Percentiles rank a stretch among this genome's conserved stretches.
Evolutionary conservation across 1,284 basidiomycete genomes (phyloP).

Genomic region (Ceratobasidium sp.): DNA sequence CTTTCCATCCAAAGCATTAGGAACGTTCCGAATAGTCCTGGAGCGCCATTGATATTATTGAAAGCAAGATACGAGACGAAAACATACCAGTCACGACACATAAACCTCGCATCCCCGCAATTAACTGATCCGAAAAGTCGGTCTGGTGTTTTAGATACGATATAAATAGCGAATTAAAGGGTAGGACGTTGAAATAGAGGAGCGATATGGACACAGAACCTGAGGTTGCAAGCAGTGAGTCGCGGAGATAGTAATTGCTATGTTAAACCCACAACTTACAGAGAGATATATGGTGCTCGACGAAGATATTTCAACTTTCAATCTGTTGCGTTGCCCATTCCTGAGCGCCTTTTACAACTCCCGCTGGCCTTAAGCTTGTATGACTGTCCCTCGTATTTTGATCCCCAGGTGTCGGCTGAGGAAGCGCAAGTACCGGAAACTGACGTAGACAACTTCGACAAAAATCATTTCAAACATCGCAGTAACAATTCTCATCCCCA

Average conservation of each 20-base stretch:
- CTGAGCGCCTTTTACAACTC: slow-evolving; percentile 14
- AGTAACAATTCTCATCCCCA: slow-evolving; percentile 56
- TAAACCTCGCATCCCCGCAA: slow-evolving; percentile 67
- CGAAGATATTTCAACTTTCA: slow-evolving; percentile 62
- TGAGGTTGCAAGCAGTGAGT: slow-evolving; percentile 34
- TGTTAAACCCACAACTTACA: slow-evolving; percentile 45
- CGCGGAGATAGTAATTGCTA: background rate
- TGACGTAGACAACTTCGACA: slow-evolving; percentile 57
- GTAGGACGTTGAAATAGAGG: slow-evolving; percentile 63
- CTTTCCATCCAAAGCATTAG: slow-evolving; percentile 60
- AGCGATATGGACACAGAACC: slow-evolving; percentile 63
- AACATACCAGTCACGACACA: slow-evolving; percentile 59
- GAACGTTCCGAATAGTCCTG: slow-evolving; percentile 62
- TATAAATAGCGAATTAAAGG: slow-evolving; percentile 54
- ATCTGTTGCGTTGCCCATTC: slow-evolving; percentile 30
- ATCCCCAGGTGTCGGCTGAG: background rate
- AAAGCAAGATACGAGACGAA: slow-evolving; percentile 14
- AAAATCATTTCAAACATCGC: slow-evolving; percentile 57
- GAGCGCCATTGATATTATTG: slow-evolving; percentile 17
- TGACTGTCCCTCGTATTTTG: background rate
- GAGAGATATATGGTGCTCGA: slow-evolving; percentile 62
- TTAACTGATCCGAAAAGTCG: slow-evolving; percentile 64
- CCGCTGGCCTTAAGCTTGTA: background rate
- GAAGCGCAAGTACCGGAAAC: slow-evolving; percentile 54
- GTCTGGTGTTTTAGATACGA: slow-evolving; percentile 62